A percentile compares a stretch with the other conserved stretches of the same genome.
phyloP scores from a whole-genome alignment of 306 rosid species.

The Dicorynia guianensis region DNA sequence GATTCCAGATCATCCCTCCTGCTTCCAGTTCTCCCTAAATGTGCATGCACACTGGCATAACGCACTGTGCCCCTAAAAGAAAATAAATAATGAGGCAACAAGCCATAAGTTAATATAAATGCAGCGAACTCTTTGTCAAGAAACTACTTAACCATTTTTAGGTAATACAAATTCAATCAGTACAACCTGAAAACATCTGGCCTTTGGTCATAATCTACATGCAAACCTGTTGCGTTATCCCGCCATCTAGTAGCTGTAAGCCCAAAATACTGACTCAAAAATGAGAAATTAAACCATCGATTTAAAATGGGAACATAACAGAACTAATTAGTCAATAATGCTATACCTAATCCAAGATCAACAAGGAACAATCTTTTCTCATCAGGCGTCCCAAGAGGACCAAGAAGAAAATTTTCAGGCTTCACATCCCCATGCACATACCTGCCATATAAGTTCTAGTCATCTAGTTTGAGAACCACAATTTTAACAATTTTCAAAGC shows the following conservation, averaged over 20 bases:
- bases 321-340: neutral
- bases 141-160: conserved; percentile 12
- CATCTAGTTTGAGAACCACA: conserved; percentile 33
- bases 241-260: conserved; percentile 82
- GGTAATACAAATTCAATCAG: conserved; percentile 32
- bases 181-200: conserved; percentile 92
- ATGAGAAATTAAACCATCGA: neutral
- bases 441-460: conserved; percentile 53
- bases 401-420: conserved; percentile 96
- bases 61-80: conserved; percentile 81
- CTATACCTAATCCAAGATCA: conserved; percentile 88
- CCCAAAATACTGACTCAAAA: conserved; percentile 37
- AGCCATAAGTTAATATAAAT: conserved; percentile 32
- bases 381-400: conserved; percentile 81
- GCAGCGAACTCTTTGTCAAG: neutral
- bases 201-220: conserved; percentile 92
- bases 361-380: conserved; percentile 86
- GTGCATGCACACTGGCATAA: conserved; percentile 90
- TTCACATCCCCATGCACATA: conserved; percentile 95
- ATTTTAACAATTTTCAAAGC: conserved; percentile 12
- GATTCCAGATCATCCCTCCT: conserved; percentile 97
- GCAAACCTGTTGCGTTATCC: conserved; percentile 67
- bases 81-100: conserved; percentile 19
- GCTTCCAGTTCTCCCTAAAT: conserved; percentile 88
- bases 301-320: neutral